phyloP scores from a whole-genome alignment of 352 stramenopile genomes.

The Pythium angustatum region DNA sequence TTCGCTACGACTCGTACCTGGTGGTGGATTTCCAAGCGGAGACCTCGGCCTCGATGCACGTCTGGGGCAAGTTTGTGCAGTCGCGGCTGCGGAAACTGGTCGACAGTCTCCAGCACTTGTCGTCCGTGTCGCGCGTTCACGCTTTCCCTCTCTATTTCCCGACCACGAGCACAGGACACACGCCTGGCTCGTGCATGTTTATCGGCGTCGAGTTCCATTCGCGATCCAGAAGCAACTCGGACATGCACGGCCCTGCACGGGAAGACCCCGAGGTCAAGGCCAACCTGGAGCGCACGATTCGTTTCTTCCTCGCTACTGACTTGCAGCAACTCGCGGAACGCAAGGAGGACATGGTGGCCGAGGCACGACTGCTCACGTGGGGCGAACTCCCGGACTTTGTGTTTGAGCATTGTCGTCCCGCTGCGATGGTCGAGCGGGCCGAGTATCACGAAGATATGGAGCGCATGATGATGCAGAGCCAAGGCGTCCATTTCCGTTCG shows the following conservation, averaged over 20 bases:
- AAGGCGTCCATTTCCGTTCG: slow-evolving; percentile 20
- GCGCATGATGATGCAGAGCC: slow-evolving; percentile 41
- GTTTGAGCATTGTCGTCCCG: slow-evolving; percentile 50
- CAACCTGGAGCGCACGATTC: slow-evolving; percentile 76
- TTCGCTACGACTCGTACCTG: slow-evolving; percentile 81
- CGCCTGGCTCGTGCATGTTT: slow-evolving; percentile 74
- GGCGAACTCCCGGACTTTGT: slow-evolving; percentile 71
- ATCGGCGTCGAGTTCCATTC: slow-evolving; percentile 80
- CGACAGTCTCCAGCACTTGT: slow-evolving; percentile 70
- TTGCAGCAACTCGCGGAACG: slow-evolving; percentile 82
- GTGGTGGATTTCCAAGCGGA: slow-evolving; percentile 68
- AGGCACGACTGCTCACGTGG: slow-evolving; percentile 57
- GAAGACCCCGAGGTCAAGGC: slow-evolving; percentile 73
- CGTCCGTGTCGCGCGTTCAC: slow-evolving; percentile 56
- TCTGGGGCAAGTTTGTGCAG: slow-evolving; percentile 82
- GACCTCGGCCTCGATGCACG: slow-evolving; percentile 65
- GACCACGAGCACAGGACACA: slow-evolving; percentile 38
- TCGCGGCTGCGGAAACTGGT: slow-evolving; percentile 81
- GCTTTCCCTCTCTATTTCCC: slow-evolving; percentile 72
- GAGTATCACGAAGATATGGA: slow-evolving; percentile 71
- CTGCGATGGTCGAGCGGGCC: slow-evolving; percentile 50
- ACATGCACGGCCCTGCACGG: slow-evolving; percentile 29
- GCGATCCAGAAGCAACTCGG: slow-evolving; percentile 37
- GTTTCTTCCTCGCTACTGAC: slow-evolving; percentile 82
- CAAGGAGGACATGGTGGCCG: slow-evolving; percentile 63